Percentiles rank a stretch among this genome's conserved stretches.
Evolutionary conservation across 1,139 yeast species (phyloP).

Genomic region (Candida mesenterica): DNA sequence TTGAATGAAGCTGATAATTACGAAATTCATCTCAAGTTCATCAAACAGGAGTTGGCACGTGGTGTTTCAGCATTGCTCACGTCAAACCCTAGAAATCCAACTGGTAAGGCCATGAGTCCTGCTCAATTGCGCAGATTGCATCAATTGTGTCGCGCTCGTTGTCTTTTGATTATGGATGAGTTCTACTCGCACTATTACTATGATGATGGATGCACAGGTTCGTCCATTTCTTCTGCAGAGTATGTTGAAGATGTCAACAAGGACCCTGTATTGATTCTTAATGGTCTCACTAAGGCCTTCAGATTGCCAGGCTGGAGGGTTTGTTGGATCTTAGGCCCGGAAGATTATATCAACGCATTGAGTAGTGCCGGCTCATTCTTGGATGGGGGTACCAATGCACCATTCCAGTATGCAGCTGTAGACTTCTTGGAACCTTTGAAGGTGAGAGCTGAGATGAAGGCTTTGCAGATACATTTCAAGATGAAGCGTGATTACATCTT

Average conservation of each 20-base stretch:
- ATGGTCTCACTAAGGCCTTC: conserved; percentile 65
- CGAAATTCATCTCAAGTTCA: conserved; percentile 56
- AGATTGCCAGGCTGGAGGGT: conserved; percentile 71
- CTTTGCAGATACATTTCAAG: conserved; percentile 59
- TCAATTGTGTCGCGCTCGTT: conserved; percentile 54
- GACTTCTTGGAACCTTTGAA: conserved; percentile 54
- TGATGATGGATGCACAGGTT: conserved; percentile 58
- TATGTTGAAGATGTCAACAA: conserved; percentile 56
- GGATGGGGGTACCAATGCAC: conserved; percentile 67
- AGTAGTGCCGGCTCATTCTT: conserved; percentile 63
- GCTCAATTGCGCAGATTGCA: conserved; percentile 53
- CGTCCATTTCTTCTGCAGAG: conserved; percentile 55
- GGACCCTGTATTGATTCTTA: conserved; percentile 63
- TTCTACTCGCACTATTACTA: conserved; percentile 64
- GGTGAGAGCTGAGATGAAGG: conserved; percentile 57
- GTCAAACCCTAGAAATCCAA: conserved; percentile 67
- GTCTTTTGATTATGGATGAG: conserved; percentile 67
- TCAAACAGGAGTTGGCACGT: conserved; percentile 54
- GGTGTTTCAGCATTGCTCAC: conserved; percentile 65
- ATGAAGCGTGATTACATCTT: conserved; percentile 62
- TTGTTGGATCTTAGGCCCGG: conserved; percentile 70
- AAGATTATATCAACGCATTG: conserved; percentile 56
- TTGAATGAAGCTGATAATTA: conserved; percentile 59
- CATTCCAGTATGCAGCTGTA: conserved; percentile 63
- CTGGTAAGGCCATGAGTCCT: conserved; percentile 58